Evolutionary conservation across 768 basidiomycete species (phyloP), one percentile per base, ranked within the genome.

Genomic region (Amanita molliuscula): DNA sequence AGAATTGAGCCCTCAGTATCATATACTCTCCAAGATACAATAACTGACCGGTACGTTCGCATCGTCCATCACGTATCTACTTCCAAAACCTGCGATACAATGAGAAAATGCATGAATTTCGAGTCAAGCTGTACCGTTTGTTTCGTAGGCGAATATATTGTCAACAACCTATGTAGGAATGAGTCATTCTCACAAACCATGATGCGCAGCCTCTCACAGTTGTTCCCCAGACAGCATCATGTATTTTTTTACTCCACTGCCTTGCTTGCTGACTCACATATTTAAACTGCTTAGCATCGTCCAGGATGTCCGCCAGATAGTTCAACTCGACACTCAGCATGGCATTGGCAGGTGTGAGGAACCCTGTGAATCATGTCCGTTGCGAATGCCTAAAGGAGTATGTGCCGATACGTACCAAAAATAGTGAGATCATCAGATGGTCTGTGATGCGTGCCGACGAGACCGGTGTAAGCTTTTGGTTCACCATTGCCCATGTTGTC

Each of bases 21-120:
- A 54, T 41, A 15, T 18, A 16, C 35, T 25, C 6, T 20, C 29
- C 9, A 23, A 35, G 52, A 42, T 21, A 18, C 23, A 36, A 33
- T 3, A 20, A 61, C 80, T 57, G 61, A 86, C 84, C 4, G 87
- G 87, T 37, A 89, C 87, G 55, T 89, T 89, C 5, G 87, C 87
- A 55, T 89, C 87, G 55, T 88, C 87, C 87, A 88, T 88, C 16
- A 87, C 76, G 61, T 87, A 86, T 50, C 78, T 68, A 8, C 79
- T 75, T 29, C 86, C 83, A 44, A 83, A 73, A 6, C 84, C 81
- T 81, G 53, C 11, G 50, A 23, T 26, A 7, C 4, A 23, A 20
- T 47, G 37, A 42, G 23, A 51, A 16, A 25, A 20, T 6, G 6
- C 33, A 31, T n/a, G 1, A 8, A 3, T 43, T 46, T 38, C 35